Evolutionary conservation across 257 asterid genomes (phyloP), one percentile per base, ranked within the genome.

Genomic region (Dorcoceras hygrometricum): DNA sequence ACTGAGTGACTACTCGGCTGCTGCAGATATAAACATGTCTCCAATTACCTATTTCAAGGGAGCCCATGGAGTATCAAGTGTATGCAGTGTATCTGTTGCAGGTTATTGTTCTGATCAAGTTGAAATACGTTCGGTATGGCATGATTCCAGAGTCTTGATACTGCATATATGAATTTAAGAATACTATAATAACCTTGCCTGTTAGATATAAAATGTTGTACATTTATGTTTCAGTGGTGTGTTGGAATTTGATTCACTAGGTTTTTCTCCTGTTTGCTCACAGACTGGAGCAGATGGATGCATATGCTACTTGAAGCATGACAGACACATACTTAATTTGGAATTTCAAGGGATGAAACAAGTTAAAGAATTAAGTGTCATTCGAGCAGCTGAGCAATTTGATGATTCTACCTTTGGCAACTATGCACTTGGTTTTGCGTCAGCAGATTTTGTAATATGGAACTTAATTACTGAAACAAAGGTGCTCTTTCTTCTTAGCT

Each of bases 211-310:
- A 48, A 55, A 68, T 53, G 18, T 69, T 27, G 34, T 22, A 48
- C 22, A 34, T 66, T 66, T 25, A n/a, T 65, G 69, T 68, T 48
- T 54, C 63, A 26, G 71, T 71, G 59, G 50, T 64, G 54, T 71
- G 34, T 29, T 39, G 69, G 34, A 67, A 23, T 43, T 72, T 66
- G 67, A 57, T 73, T 66, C 51, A 56, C 26, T 59, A 19, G 34
- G 62, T 77, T 61, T 46, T 66, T 71, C 60, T 71, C 73, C 48
- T 39, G 19, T 65, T 29, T 23, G 65, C 29, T 29, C 62, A 68
- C 85, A 93, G 98, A 93, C 94, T 3, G 98, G 98, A 78, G 90
- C 94, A 71, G 99, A 93, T 83, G 99, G 99, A 71, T 93, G 97
- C 83, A 86, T 90, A 77, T 93, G 99, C 87, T 78, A 90, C 81